Base-by-base conservation (phyloP, 805 yeast species). In the Hanseniaspora singularis region DNA sequence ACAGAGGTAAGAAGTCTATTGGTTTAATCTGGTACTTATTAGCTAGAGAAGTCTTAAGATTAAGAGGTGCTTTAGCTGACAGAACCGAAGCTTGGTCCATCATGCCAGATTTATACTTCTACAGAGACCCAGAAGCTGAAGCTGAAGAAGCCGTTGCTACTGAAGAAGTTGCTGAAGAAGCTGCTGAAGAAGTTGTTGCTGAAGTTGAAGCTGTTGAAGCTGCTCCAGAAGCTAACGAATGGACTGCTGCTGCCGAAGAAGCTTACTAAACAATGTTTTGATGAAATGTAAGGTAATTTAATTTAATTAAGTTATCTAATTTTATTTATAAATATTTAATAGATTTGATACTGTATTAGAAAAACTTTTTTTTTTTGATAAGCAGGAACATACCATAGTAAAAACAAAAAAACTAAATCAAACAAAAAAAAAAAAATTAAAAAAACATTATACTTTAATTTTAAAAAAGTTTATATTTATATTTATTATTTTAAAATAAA, bases 61-160 rank as follows among this genome's bases (percentile, higher is more conserved):
- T 92, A 73, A 84, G 96, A 77, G 98, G 99, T 69, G 80, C 87
- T 68, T 73, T 92, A 62, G 87, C 94, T 68, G 82, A 84, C 85
- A 87, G 99, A 80, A 68, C 83, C 61, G 85, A 92, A 72, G 81
- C 83, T 71, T 92, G 99, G 99, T 75, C 94, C 62, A 92, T 92
- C 69, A 92, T 92, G 98, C 97, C 97, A 72, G 99, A 92, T 77
- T 81, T 92, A 72, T 92, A 88, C 88, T 92, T 92, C 88, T 92
- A 92, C 96, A 92, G 99, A 81, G 96, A 92, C 77, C 98, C 99
- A 68, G 97, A 89, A 78, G 99, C 92, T 76, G 82, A 83, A 72
- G 95, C 86, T 75, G 71, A 70, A 64, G 77, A 72, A 60, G 76
- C 75, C 61, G 83, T 77, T 65, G 81, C 73, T 63, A 74, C 71